Conservation (phyloP, 169 alveolate genomes). For the Plasmodium gaboni region DNA sequence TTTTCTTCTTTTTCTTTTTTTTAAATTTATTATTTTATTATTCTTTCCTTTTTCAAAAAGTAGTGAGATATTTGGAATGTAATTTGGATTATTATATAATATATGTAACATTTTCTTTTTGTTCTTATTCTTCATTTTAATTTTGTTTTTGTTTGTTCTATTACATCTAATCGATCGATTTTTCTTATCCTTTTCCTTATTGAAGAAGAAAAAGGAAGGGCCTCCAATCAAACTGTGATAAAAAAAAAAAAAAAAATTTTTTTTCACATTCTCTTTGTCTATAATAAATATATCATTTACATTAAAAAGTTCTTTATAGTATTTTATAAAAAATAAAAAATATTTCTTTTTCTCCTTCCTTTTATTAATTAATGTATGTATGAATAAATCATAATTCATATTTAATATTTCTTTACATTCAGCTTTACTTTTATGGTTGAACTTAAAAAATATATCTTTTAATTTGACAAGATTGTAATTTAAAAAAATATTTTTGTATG, state of each 20-base stretch:
- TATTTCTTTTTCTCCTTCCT: not conserved
- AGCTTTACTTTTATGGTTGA: not conserved
- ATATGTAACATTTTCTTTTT: not conserved
- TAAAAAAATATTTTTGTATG: not conserved
- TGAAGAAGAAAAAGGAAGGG: not conserved
- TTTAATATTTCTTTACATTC: not conserved
- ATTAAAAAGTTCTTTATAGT: not conserved
- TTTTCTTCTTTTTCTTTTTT: too few species aligned
- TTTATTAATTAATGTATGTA: not conserved
- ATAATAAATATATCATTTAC: not conserved
- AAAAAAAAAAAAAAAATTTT: conserved; percentile 1
- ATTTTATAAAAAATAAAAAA: not conserved
- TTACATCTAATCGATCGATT: not conserved
- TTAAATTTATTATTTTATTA: too few species aligned
- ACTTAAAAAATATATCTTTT: not conserved
- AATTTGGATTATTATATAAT: too few species aligned
- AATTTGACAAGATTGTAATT: not conserved
- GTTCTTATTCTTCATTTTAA: not conserved
- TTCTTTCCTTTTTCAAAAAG: too few species aligned
- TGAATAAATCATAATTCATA: not conserved
- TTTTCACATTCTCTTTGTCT: not conserved
- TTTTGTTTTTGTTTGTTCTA: not conserved
- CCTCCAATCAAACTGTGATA: not conserved
- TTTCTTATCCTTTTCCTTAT: not conserved
- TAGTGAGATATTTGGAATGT: too few species aligned